Evolutionary conservation across 2,329 filamentous ascomycete genomes (phyloP).

Genomic region (Fusarium globosum): DNA sequence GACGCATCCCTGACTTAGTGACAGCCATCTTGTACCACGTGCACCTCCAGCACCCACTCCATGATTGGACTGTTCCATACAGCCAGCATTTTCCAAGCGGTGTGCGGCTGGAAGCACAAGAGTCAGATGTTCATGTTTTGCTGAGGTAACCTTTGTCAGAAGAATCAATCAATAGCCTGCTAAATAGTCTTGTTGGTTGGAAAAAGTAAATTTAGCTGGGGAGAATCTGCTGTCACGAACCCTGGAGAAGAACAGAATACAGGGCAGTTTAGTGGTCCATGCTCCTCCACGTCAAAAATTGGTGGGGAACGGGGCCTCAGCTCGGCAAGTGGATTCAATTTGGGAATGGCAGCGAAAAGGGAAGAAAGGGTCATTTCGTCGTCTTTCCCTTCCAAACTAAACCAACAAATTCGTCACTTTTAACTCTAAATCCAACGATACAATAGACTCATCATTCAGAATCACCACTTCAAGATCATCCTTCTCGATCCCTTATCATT

Average conservation of each 20-base stretch:
- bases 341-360: not conserved
- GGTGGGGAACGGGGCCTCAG: conserved; percentile 22
- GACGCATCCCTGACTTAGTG: conserved; percentile 19
- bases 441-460: conserved; percentile 18
- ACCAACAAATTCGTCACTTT: conserved; percentile 23
- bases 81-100: conserved; percentile 16
- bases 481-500: not conserved
- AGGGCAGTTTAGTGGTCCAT: conserved; percentile 23
- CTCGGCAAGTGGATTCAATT: conserved; percentile 31
- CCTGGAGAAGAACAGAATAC: not conserved
- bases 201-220: not conserved
- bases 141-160: not conserved
- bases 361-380: conserved; percentile 14
- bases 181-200: not conserved
- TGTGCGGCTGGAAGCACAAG: not conserved
- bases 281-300: conserved; percentile 33
- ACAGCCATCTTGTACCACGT: conserved; percentile 29
- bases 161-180: not conserved
- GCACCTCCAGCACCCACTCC: conserved; percentile 11
- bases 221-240: not conserved
- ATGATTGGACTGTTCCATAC: conserved; percentile 17
- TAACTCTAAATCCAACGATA: not conserved
- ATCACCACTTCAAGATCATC: not conserved
- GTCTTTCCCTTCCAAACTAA: conserved; percentile 11
- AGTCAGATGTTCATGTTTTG: conserved; percentile 14